These are phyloP conservation scores for Pseudogymnoascus sp. DNA, from an alignment of 2,329 filamentous ascomycete genomes.

Conservation along the genomic window DNA sequence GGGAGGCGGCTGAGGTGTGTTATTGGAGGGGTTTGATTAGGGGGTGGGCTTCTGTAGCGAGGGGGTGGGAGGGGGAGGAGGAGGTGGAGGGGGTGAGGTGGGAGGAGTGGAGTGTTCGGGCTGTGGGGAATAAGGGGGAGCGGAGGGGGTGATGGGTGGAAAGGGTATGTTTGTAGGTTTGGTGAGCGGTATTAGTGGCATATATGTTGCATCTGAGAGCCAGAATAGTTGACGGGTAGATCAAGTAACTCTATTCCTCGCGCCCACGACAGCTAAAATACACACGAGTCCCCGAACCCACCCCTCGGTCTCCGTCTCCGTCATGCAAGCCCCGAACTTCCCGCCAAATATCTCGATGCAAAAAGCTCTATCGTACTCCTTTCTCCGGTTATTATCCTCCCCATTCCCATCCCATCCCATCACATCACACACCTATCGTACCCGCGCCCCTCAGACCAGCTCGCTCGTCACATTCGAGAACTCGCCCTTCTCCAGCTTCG, in stretches of 20 bases:
- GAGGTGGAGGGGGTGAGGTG: conserved; percentile 17
- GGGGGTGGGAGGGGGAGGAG: neutral
- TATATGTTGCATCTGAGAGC: neutral
- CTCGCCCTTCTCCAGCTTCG: conserved; percentile 96
- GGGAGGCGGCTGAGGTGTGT: conserved; percentile 42
- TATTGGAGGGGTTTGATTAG: conserved; percentile 44
- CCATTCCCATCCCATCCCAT: neutral
- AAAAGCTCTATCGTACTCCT: conserved; percentile 5
- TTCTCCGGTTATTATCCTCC: conserved; percentile 5
- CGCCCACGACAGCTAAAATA: neutral
- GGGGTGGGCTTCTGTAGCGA: conserved; percentile 38
- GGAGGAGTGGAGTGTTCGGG: conserved; percentile 22
- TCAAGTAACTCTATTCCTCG: neutral
- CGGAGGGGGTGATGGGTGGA: neutral
- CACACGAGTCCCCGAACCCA: neutral
- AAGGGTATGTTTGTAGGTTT: no score
- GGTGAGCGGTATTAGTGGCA: no score
- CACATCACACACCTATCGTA: neutral
- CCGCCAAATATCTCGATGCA: conserved; percentile 3
- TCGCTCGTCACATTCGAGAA: conserved; percentile 77
- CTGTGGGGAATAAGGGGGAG: conserved; percentile 11
- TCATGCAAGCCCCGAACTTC: neutral
- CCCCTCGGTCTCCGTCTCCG: neutral
- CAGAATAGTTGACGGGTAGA: neutral
- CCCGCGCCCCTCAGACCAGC: neutral